Percentiles rank a stretch among this genome's conserved stretches.
Conservation (phyloP, 768 basidiomycete genomes). For the Suillus fuscotomentosus region DNA sequence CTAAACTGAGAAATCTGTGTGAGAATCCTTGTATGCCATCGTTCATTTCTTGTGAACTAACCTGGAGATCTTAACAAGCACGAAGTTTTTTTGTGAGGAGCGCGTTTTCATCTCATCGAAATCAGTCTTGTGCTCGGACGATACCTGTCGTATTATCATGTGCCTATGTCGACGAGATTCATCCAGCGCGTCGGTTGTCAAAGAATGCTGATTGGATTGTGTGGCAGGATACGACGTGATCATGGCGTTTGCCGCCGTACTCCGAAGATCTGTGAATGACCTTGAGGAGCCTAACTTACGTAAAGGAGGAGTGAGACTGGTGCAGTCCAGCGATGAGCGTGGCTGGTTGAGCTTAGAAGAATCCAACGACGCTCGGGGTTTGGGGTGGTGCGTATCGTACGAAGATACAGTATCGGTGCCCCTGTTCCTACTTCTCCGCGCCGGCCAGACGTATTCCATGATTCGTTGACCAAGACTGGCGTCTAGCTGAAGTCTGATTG, state of each 20-base stretch:
- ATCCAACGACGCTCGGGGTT: constrained; percentile 48
- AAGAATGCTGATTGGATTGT: constrained; percentile 9
- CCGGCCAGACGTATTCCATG: constrained; percentile 87
- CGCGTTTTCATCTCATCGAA: constrained; percentile 82
- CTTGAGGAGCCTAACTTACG: constrained; percentile 59
- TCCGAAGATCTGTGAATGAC: constrained; percentile 69
- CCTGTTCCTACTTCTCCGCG: constrained; percentile 40
- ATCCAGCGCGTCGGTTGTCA: constrained; percentile 17
- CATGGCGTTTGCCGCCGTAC: constrained; percentile 37
- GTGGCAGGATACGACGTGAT: constrained; percentile 11
- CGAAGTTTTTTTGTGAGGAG: constrained; percentile 81
- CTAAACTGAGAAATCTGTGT: constrained; percentile 44
- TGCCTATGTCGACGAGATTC: constrained; percentile 21
- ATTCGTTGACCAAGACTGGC: constrained; percentile 76
- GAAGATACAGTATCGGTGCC: constrained; percentile 3
- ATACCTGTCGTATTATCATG: not conserved
- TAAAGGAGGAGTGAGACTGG: constrained; percentile 38
- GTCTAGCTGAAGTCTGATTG: constrained; percentile 85
- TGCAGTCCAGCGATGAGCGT: constrained; percentile 34
- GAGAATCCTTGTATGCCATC: not conserved
- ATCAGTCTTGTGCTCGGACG: constrained; percentile 40
- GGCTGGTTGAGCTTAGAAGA: constrained; percentile 39
- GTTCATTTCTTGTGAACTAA: constrained; percentile 21
- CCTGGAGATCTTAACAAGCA: constrained; percentile 76
- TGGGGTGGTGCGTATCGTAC: constrained; percentile 19